phyloP scores from a whole-genome alignment of 805 yeast genomes.

The Yamadazyma laniorum region DNA sequence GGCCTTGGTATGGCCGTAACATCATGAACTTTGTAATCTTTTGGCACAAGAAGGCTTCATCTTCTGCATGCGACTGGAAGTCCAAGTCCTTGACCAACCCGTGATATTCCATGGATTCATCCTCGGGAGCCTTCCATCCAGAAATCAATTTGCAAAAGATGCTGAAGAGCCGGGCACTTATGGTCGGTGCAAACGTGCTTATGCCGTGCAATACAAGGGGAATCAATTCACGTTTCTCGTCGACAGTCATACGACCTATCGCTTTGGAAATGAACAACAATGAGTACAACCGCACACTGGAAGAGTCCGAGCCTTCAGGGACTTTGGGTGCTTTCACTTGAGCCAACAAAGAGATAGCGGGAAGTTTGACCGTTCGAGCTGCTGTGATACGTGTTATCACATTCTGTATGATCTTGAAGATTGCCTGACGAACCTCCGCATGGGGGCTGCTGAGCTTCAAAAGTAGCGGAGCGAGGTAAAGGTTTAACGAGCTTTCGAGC shows the following conservation, averaged over 20 bases:
- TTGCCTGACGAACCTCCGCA: slow-evolving; percentile 61
- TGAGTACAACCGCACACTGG: slow-evolving; percentile 58
- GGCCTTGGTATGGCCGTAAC: slow-evolving; percentile 41
- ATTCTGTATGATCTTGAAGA: slow-evolving; percentile 65
- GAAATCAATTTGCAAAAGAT: slow-evolving; percentile 54
- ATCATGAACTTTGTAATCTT: slow-evolving; percentile 58
- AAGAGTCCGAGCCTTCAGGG: slow-evolving; percentile 37
- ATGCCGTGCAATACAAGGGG: slow-evolving; percentile 51
- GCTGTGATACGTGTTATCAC: slow-evolving; percentile 65
- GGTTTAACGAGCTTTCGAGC: slow-evolving; percentile 55
- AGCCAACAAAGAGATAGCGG: slow-evolving; percentile 56
- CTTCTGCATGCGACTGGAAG: slow-evolving; percentile 34
- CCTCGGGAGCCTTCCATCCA: slow-evolving; percentile 49
- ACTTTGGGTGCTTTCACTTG: slow-evolving; percentile 63
- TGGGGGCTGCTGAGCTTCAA: slow-evolving; percentile 75
- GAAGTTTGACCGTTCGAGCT: slow-evolving; percentile 54
- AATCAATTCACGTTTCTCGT: slow-evolving; percentile 40
- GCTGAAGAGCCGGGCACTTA: slow-evolving; percentile 60
- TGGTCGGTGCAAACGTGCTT: slow-evolving; percentile 27
- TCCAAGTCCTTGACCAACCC: slow-evolving; percentile 30
- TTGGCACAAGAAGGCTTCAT: slow-evolving; percentile 44
- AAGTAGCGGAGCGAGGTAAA: slow-evolving; percentile 73
- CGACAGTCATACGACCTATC: slow-evolving; percentile 48
- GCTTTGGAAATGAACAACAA: slow-evolving; percentile 69
- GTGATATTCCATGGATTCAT: slow-evolving; percentile 44